These are phyloP conservation scores for Tritrichomonas musculus DNA, from an alignment of 208 protist genomes.

Conservation along the genomic window DNA sequence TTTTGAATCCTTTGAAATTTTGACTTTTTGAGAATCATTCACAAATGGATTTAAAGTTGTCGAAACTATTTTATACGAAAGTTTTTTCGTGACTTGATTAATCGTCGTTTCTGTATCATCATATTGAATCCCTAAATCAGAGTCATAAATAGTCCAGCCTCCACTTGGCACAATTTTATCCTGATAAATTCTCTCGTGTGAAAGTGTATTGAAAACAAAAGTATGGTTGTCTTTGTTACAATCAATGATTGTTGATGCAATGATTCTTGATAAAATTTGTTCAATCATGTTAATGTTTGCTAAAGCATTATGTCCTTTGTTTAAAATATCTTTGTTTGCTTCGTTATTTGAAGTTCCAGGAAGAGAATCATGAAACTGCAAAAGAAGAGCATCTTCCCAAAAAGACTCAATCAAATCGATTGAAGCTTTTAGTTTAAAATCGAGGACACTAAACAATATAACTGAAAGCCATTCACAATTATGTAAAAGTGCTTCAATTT, in stretches of 20 bases:
- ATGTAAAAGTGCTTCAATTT: neutral
- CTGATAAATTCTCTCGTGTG: neutral
- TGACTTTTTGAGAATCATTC: neutral
- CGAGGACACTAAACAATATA: neutral
- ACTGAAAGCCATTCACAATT: neutral
- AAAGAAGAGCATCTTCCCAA: neutral
- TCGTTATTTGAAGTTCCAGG: neutral
- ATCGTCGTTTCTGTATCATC: neutral
- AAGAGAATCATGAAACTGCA: constrained; percentile 2
- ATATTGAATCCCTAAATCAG: no score
- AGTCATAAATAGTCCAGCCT: neutral
- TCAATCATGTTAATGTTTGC: neutral
- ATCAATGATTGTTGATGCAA: no score
- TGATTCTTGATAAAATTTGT: neutral
- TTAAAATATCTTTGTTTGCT: neutral
- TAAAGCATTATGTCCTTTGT: neutral
- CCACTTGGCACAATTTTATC: neutral
- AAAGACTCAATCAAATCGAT: neutral
- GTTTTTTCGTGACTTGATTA: neutral
- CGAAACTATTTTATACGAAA: no score
- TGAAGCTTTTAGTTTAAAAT: neutral
- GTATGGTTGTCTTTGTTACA: neutral
- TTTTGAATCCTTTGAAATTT: neutral
- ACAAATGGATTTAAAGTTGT: neutral
- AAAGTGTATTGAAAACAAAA: neutral